A percentile compares a stretch with the other conserved stretches of the same genome.
Evolutionary conservation across 192 early-diverging fungal species (phyloP).

Genomic region (Backusella luteola): DNA sequence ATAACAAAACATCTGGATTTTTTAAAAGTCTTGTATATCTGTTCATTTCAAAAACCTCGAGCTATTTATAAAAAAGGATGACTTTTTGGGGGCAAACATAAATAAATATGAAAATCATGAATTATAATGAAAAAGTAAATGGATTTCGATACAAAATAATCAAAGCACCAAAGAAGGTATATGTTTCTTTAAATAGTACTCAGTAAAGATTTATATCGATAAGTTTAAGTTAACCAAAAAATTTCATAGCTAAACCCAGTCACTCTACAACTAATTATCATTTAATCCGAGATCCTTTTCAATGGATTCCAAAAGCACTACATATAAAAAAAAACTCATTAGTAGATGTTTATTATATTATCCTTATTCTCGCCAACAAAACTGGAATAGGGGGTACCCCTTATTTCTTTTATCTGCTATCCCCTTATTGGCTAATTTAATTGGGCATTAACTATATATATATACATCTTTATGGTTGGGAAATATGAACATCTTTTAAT

Average conservation of each 20-base stretch:
- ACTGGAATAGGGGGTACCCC: neutral
- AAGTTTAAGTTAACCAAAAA: too few relatives aligned
- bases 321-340: neutral
- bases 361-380: neutral
- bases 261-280: too few relatives aligned
- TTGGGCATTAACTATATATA: neutral
- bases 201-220: too few relatives aligned
- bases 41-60: neutral
- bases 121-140: too few relatives aligned
- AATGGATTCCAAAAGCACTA: too few relatives aligned
- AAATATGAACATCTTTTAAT: neutral
- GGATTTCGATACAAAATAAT: too few relatives aligned
- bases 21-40: neutral
- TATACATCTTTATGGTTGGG: neutral
- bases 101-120: too few relatives aligned
- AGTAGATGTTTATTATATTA: neutral
- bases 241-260: too few relatives aligned
- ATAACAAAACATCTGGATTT: neutral
- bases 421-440: neutral
- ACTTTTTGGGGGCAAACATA: too few relatives aligned
- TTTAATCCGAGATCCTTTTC: neutral
- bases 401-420: neutral
- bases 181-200: too few relatives aligned
- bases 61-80: too few relatives aligned
- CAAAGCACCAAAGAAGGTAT: too few relatives aligned